Base-by-base conservation (phyloP, 2,329 filamentous ascomycete species). In the Helotiales sp. region DNA sequence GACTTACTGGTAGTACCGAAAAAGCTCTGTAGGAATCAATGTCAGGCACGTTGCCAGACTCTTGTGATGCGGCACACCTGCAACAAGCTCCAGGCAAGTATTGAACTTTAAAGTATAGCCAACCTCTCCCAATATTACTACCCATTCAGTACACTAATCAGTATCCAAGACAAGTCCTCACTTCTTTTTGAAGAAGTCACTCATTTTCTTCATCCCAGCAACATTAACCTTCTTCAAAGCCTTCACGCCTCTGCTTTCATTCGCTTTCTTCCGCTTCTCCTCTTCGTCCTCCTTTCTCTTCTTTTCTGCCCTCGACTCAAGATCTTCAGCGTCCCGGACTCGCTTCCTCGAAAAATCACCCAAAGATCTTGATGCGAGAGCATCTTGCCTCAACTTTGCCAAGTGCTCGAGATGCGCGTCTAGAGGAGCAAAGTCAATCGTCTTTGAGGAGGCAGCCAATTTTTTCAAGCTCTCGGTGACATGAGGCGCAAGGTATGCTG, bases 191-290 rank as follows among this genome's bases (percentile, higher is more conserved):
- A 99, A 99, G 76, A 99, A 99, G 61, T 87, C 84, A 71, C 90
- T 96, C 83, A 99, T 83, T 79, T 98, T 99, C 81, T 90, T 95
- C 95, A 99, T 99, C 1, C 95, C 95, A 22, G 76, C 84, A 0
- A 89, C 93, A 74, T 98, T 90, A 48, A 93, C 93, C 76, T 98
- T 99, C 72, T 89, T 89, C 69, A 99, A 72, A 48, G 93, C 83
- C 70, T 86, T 87, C 1, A 97, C 85, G 0, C 85, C 93, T 27
- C 86, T 81, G 61, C 89, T 95, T 75, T 90, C 83, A 24, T 78
- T 79, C 2, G 83, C 84, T 76, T 96, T 93, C 74, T 87, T 93
- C 72, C 85, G 88, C 76, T 88, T 89, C 58, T 96, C 93, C 58
- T 96, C 93, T 61, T 96, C 93, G 51, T 96, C 92, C 75, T 88